Evolutionary conservation across 2,329 filamentous ascomycete species (phyloP), one percentile per base, ranked within the genome.

Genomic region (Aspergillus ruber): DNA sequence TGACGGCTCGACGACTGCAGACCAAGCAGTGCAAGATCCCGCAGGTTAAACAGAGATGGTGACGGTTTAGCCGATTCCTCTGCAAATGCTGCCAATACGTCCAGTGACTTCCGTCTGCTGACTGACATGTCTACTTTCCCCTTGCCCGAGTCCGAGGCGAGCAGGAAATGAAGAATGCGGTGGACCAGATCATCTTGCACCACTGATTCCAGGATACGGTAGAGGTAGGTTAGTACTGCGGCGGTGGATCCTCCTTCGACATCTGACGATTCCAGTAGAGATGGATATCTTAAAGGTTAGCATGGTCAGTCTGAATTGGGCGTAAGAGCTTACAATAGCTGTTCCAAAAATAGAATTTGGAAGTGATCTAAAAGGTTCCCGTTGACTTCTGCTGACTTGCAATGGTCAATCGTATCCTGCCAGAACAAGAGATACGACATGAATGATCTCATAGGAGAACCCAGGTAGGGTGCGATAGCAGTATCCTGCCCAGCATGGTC

Each of bases 361-460:
- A 98, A 98, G 69, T 98, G 93, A 65, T 98, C 93, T 27, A 98
- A 77, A 44, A 98, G 74, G 1, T 90, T 96, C 56, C 88, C 88
- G 65, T 91, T 93, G 57, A 98, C 89, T 63, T 97, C 91, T 1
- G 84, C 77, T 3, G 91, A 97, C 59, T 84, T 83, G 72, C 93
- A 98, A 68, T 97, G 91, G 65, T 97, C 93, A 51, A 98, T 75
- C 29, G 96, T 90, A 66, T 98, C 93, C 70, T 98, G 93, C 93
- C 93, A 98, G 64, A 98, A 98, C 5, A 94, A 76, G 43, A 98
- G 78, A 63, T 97, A 94, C 0, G 93, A 95, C 38, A 98, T 77
- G 61, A 98, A 98, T 0, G 90, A 95, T 46, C 91, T 84, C 61
- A 97, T 81, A 59, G 96, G 88, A n/a, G 83, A 80, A 59, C 88